phyloP scores from a whole-genome alignment of 139 green algal genomes.

The Chlorella sp. region DNA sequence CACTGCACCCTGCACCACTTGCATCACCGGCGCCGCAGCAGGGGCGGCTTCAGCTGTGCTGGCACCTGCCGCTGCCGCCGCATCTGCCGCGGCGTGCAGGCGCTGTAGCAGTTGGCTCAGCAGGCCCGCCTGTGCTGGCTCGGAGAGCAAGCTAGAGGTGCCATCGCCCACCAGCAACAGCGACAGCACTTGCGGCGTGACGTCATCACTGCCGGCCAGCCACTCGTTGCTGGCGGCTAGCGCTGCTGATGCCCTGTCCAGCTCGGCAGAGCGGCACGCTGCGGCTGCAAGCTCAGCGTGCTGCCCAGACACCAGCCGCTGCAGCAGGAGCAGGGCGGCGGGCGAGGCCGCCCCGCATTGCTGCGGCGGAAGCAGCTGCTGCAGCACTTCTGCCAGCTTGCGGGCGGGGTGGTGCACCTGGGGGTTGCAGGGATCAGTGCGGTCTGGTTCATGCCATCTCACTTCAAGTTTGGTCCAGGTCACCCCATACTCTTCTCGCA shows the following conservation, averaged over 20 bases:
- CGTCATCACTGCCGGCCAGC: neutral
- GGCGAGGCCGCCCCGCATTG: neutral
- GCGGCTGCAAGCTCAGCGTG: neutral
- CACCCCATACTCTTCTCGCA: no score
- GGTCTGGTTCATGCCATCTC: neutral
- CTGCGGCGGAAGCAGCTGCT: conserved; percentile 18
- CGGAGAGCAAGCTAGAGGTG: conserved; percentile 7
- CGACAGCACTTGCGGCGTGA: neutral
- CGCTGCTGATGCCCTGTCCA: conserved; percentile 7
- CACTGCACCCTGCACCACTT: neutral
- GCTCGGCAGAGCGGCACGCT: neutral
- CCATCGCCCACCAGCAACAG: conserved; percentile 16
- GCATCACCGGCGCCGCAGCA: neutral
- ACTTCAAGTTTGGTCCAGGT: no score
- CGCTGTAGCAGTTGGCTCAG: neutral
- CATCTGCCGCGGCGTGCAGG: neutral
- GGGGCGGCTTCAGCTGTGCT: neutral
- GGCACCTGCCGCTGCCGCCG: neutral
- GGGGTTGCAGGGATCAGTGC: neutral
- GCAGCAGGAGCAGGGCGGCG: neutral
- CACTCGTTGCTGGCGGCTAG: neutral
- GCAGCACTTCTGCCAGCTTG: conserved; percentile 25
- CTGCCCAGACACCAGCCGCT: neutral
- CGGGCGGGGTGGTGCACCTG: conserved; percentile 27
- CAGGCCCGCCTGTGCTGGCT: neutral